Percentiles rank a stretch among this genome's conserved stretches.
These are phyloP conservation scores for Colletotrichum karsti DNA, from an alignment of 2,329 filamentous ascomycete species.

Conservation along the genomic window DNA sequence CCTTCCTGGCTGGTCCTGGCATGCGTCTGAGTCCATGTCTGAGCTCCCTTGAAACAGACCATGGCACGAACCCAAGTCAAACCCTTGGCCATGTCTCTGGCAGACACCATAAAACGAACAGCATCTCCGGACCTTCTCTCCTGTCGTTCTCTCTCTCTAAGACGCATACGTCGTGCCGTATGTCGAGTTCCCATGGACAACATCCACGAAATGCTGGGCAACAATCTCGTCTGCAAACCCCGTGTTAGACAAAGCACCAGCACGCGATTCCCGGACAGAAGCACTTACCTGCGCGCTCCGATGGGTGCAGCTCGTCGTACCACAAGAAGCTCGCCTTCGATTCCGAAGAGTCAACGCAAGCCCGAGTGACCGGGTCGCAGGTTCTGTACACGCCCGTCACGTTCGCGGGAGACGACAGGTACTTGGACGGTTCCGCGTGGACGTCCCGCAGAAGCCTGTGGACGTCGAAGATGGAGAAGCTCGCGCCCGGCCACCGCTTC, in stretches of 20 bases:
- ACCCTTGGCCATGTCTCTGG: neutral
- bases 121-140: neutral
- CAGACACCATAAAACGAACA: too few relatives aligned
- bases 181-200: slow-evolving; percentile 47
- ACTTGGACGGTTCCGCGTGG: slow-evolving; percentile 64
- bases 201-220: slow-evolving; percentile 49
- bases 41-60: neutral
- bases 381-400: slow-evolving; percentile 65
- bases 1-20: neutral
- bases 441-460: slow-evolving; percentile 73
- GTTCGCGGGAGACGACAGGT: slow-evolving; percentile 71
- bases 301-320: slow-evolving; percentile 78
- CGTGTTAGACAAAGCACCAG: slow-evolving; percentile 14
- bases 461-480: slow-evolving; percentile 73
- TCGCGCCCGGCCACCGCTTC: slow-evolving; percentile 63
- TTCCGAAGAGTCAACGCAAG: slow-evolving; percentile 48
- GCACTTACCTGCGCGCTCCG: slow-evolving; percentile 67
- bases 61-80: neutral
- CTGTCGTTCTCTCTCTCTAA: neutral
- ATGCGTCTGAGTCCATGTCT: neutral
- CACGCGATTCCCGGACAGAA: neutral
- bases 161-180: slow-evolving; percentile 44
- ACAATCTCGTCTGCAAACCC: slow-evolving; percentile 44
- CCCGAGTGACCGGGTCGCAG: slow-evolving; percentile 49
- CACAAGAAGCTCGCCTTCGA: slow-evolving; percentile 72